Evolutionary conservation across 192 early-diverging fungal genomes (phyloP).

Genomic region (Rhizophagus clarus): DNA sequence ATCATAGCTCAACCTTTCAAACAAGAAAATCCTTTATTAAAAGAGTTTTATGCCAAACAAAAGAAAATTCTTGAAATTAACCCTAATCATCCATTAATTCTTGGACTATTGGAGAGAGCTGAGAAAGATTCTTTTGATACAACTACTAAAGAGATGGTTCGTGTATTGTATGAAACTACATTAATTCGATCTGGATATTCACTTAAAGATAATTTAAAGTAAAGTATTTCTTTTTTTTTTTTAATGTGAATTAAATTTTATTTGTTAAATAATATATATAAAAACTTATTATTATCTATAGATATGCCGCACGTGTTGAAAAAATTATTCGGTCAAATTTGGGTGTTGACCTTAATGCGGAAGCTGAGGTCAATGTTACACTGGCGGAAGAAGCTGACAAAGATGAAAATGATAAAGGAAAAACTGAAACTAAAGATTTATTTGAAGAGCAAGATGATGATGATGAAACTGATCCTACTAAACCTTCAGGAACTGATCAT

Average conservation of each 20-base stretch:
- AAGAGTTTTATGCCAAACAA: slow-evolving; percentile 50
- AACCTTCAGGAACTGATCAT: not conserved
- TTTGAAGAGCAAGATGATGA: slow-evolving; percentile 23
- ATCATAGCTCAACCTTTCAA: slow-evolving; percentile 51
- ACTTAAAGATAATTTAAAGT: slow-evolving; percentile 54
- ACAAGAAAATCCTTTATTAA: slow-evolving; percentile 50
- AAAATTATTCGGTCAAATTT: slow-evolving; percentile 55
- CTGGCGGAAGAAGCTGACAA: slow-evolving; percentile 18
- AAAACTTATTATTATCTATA: too few species aligned
- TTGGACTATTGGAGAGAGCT: slow-evolving; percentile 52
- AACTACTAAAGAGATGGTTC: slow-evolving; percentile 50
- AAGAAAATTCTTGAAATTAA: slow-evolving; percentile 76
- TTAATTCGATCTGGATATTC: slow-evolving; percentile 63
- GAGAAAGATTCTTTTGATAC: slow-evolving; percentile 49
- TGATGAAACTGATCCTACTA: not conserved
- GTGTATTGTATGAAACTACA: slow-evolving; percentile 66
- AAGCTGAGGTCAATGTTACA: slow-evolving; percentile 36
- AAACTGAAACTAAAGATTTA: slow-evolving; percentile 15
- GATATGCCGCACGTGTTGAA: slow-evolving; percentile 52
- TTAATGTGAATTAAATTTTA: not conserved
- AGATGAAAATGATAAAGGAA: slow-evolving; percentile 8
- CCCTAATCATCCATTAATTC: slow-evolving; percentile 64
- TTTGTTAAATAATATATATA: too few species aligned
- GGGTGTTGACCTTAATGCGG: slow-evolving; percentile 46
- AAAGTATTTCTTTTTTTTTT: slow-evolving; percentile 31